Percentiles rank a stretch among this genome's conserved stretches.
Evolutionary conservation across 768 basidiomycete species (phyloP).

Genomic region (Gymnopilus junonius): DNA sequence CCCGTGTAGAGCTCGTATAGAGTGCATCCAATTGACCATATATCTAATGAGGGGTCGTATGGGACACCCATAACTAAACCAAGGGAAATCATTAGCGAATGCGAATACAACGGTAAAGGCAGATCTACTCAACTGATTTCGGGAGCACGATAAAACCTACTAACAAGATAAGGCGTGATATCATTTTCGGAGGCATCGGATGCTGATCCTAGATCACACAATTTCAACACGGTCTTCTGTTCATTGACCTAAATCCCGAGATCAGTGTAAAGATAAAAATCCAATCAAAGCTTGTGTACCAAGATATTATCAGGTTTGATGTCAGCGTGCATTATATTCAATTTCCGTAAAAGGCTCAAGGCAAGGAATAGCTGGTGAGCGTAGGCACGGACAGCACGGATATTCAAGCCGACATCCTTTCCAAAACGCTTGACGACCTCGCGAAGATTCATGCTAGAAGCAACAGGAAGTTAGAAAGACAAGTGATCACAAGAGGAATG

Average conservation of each 20-base stretch:
- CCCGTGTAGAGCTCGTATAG: constrained; percentile 95
- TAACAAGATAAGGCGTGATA: constrained; percentile 97
- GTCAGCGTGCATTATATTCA: constrained; percentile 96
- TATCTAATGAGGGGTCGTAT: constrained; percentile 91
- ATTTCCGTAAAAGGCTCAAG: constrained; percentile 82
- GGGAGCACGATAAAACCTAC: constrained; percentile 96
- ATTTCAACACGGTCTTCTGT: constrained; percentile 88
- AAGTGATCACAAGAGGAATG: background rate
- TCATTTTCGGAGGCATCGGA: constrained; percentile 95
- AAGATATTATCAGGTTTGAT: constrained; percentile 99
- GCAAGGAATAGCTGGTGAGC: constrained; percentile 95
- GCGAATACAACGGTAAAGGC: background rate
- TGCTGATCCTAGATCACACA: constrained; percentile 97
- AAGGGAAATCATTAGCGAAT: constrained; percentile 12
- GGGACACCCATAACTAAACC: constrained; percentile 87
- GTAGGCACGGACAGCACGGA: constrained; percentile 98
- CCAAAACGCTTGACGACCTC: constrained; percentile 98
- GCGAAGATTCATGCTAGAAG: constrained; percentile 90
- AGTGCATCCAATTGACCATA: constrained; percentile 98
- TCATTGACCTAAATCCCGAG: constrained; percentile 78
- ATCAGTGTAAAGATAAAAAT: background rate
- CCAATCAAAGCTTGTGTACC: constrained; percentile 47
- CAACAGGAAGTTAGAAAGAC: background rate
- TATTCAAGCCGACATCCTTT: constrained; percentile 95
- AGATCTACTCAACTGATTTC: constrained; percentile 84